These are phyloP conservation scores for Echinochloa phyllopogon DNA, from an alignment of 176 grass and related monocot species.

Conservation along the genomic window DNA sequence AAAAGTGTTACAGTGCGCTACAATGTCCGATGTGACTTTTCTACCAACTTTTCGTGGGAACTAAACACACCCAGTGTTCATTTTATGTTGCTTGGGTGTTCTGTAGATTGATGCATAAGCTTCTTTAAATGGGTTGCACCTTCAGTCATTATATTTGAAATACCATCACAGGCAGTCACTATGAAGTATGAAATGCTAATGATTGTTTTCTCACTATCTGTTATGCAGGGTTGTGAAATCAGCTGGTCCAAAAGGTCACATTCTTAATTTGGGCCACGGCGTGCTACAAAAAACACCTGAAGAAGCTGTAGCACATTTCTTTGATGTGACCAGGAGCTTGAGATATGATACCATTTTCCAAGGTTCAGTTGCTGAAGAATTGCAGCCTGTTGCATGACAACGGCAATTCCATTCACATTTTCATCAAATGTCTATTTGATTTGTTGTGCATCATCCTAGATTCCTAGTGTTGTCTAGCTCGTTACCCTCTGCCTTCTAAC, in stretches of 20 bases:
- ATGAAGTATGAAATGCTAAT: constrained; percentile 5
- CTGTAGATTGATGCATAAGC: constrained; percentile 22
- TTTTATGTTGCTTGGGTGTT: constrained; percentile 11
- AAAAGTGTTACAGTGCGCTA: too few relatives aligned
- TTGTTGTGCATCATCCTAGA: constrained; percentile 18
- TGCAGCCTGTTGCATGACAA: constrained; percentile 60
- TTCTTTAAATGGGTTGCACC: constrained; percentile 13
- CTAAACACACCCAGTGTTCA: too few relatives aligned
- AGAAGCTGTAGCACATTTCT: constrained; percentile 95
- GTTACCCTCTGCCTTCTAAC: constrained; percentile 7
- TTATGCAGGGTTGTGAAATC: constrained; percentile 84
- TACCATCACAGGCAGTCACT: background rate
- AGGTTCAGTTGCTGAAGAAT: constrained; percentile 61
- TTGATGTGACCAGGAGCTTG: constrained; percentile 87
- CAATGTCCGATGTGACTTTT: too few relatives aligned
- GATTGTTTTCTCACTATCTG: constrained; percentile 19
- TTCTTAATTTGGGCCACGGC: constrained; percentile 94
- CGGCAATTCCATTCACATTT: background rate
- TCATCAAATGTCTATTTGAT: constrained; percentile 11
- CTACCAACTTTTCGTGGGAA: too few relatives aligned
- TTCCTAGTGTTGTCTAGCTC: constrained; percentile 23
- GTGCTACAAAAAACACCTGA: constrained; percentile 89
- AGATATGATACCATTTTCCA: constrained; percentile 89
- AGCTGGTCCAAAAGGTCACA: constrained; percentile 85
- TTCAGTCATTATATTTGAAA: constrained; percentile 25